A percentile compares a stretch with the other conserved stretches of the same genome.
phyloP scores from a whole-genome alignment of 2,329 filamentous ascomycete species.

The Mycosphaerella sp. region DNA sequence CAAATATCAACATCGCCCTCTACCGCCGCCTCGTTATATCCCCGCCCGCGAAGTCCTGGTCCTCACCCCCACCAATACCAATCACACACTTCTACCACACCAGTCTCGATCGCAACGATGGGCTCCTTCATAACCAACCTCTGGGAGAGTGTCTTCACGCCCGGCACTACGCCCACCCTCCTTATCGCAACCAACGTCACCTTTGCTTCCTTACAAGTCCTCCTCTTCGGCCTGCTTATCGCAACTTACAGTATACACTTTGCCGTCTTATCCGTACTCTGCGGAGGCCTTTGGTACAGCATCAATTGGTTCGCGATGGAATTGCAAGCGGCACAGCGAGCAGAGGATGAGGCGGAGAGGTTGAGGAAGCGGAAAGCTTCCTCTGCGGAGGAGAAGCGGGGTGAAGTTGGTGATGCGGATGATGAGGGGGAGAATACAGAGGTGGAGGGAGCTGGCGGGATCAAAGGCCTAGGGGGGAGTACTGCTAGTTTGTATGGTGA shows the following conservation, averaged over 20 bases:
- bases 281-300: constrained; percentile 77
- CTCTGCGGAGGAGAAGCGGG: constrained; percentile 20
- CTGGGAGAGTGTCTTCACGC: constrained; percentile 89
- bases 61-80: too few relatives aligned
- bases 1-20: too few relatives aligned
- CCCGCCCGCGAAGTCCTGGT: too few relatives aligned
- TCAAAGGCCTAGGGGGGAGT: constrained; percentile 8
- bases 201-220: constrained; percentile 76
- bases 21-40: too few relatives aligned
- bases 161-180: constrained; percentile 80
- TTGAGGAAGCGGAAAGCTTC: constrained; percentile 34
- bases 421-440: constrained; percentile 41
- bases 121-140: constrained; percentile 62
- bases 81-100: neutral
- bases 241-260: constrained; percentile 88
- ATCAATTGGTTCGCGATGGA: constrained; percentile 95
- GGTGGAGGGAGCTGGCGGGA: constrained; percentile 32
- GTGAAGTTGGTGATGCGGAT: constrained; percentile 35
- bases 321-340: constrained; percentile 43
- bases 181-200: constrained; percentile 83
- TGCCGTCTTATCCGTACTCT: constrained; percentile 69
- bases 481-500: constrained; percentile 13
- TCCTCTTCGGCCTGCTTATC: constrained; percentile 68
- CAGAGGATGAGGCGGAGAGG: constrained; percentile 46
- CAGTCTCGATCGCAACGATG: constrained; percentile 25